These are phyloP conservation scores for Fusarium zealandicum DNA, from an alignment of 2,329 filamentous ascomycete species.

Conservation along the genomic window DNA sequence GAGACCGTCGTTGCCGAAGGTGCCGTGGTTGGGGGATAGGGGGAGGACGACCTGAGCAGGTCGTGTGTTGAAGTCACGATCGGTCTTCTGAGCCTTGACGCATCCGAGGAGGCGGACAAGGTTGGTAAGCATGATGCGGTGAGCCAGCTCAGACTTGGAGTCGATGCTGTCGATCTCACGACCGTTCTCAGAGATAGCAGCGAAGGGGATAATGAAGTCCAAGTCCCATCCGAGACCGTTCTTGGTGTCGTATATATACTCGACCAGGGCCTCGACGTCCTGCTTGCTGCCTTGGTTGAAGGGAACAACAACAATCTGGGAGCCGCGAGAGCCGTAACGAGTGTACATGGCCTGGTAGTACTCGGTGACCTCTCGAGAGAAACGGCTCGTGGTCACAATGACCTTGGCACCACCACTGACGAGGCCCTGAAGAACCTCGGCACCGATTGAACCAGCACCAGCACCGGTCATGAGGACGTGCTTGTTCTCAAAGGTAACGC, in stretches of 20 bases:
- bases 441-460: conserved; percentile 96
- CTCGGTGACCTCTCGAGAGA: conserved; percentile 96
- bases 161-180: conserved; percentile 97
- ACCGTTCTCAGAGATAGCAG: conserved; percentile 96
- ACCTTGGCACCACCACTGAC: conserved; percentile 98
- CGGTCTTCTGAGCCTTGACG: conserved; percentile 89
- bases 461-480: conserved; percentile 98
- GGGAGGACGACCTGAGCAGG: conserved; percentile 96
- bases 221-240: conserved; percentile 97
- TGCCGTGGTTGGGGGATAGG: conserved; percentile 96
- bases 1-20: conserved; percentile 95
- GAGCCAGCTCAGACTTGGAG: conserved; percentile 95
- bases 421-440: conserved; percentile 92
- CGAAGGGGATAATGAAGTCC: conserved; percentile 94
- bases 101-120: conserved; percentile 87
- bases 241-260: conserved; percentile 98
- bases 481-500: conserved; percentile 93
- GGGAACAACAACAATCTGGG: conserved; percentile 95
- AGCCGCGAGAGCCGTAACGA: conserved; percentile 89
- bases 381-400: conserved; percentile 93
- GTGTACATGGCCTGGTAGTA: conserved; percentile 99
- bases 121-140: conserved; percentile 99
- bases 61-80: conserved; percentile 89
- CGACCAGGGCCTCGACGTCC: conserved; percentile 89
- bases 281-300: conserved; percentile 99